Evolutionary conservation across 257 asterid species (phyloP), one percentile per base, ranked within the genome.

Genomic region (Solanum commersonii): DNA sequence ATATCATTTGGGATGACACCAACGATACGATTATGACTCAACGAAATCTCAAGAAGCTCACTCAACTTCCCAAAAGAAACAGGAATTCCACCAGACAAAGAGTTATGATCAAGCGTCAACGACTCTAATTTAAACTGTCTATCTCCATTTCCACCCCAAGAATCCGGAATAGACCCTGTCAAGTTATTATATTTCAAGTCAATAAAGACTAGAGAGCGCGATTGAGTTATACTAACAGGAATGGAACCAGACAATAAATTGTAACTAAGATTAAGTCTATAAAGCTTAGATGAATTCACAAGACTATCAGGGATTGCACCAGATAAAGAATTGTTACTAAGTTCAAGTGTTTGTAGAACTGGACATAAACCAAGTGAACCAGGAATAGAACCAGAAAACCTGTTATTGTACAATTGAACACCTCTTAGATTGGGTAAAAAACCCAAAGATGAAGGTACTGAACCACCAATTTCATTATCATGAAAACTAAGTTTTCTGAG

Each of bases 401-500:
- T 87, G 89, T 97, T 97, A 71, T 97, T 96, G 76, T 94, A 97
- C 85, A 97, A 81, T 78, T 97, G 99, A 65, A 97, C 88, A 42
- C 99, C 99, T 91, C 99, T 94, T 44, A 97, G 94, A 84, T 90
- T 90, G 6, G 99, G 99, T 44, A 97, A 71, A 78, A 90, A 92
- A 2, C 98, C 98, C 65, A 97, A 67, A 2, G 99, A 92, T 9
- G 90, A 63, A 4, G 99, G 99, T 7, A 97, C 91, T 31, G 92
- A 46, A 77, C 99, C 99, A 79, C 89, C 88, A 63, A 97, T 93
- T 65, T 20, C 85, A 90, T 97, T 97, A 87, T 96, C 98, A 90
- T 97, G 99, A 67, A 97, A 96, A 84, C 99, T 96, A 13, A 97
- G 94, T 73, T 97, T 96, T 52, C 99, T 90, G 3, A 97, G 93